These are phyloP conservation scores for Conticribra weissflogii DNA, from an alignment of 108 stramenopile genomes.

Conservation along the genomic window DNA sequence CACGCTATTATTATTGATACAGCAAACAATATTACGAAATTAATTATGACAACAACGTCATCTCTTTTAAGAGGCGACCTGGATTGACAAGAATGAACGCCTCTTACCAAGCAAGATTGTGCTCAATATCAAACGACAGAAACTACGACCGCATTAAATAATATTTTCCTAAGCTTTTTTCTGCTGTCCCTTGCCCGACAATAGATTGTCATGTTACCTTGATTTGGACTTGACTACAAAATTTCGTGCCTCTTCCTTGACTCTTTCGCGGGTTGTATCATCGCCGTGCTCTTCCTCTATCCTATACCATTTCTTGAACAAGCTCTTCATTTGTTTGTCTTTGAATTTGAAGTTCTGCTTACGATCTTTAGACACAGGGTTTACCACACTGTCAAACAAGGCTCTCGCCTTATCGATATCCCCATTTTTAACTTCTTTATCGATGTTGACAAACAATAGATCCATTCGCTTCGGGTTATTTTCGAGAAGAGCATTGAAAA, in stretches of 20 bases:
- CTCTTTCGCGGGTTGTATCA: constrained; percentile 71
- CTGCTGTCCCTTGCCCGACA: no score
- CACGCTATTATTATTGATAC: no score
- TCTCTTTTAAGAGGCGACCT: no score
- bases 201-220: no score
- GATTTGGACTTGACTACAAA: constrained; percentile 64
- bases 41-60: no score
- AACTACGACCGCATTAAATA: no score
- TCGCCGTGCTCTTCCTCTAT: constrained; percentile 92
- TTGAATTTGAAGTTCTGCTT: constrained; percentile 71
- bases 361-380: constrained; percentile 40
- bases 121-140: no score
- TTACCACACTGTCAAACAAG: constrained; percentile 73
- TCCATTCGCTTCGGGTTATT: constrained; percentile 94
- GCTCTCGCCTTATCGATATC: constrained; percentile 77
- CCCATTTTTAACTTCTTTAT: constrained; percentile 94
- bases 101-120: no score
- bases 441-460: constrained; percentile 91
- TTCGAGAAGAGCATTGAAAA: constrained; percentile 88
- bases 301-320: constrained; percentile 96
- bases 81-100: no score
- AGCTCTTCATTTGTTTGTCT: constrained; percentile 95
- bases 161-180: no score
- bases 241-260: constrained; percentile 90
- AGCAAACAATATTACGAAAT: no score